Percentiles rank a stretch among this genome's conserved stretches.
phyloP scores from a whole-genome alignment of 2,329 filamentous ascomycete genomes.

The Aspergillus brunneoviolaceus region DNA sequence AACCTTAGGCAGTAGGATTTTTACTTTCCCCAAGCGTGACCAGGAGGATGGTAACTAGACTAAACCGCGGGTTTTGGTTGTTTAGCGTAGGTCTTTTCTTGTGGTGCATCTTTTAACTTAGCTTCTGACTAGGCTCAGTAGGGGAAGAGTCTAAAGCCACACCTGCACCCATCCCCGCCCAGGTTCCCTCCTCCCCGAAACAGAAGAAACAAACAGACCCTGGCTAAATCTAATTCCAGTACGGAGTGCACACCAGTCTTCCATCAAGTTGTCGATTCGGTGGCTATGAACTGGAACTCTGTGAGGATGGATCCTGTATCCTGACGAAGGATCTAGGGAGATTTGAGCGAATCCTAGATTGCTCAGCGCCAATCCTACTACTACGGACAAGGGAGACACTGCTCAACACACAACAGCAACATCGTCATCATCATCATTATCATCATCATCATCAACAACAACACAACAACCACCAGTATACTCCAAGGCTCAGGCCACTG shows the following conservation, averaged over 20 bases:
- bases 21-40: neutral
- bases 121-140: neutral
- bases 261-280: neutral
- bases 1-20: neutral
- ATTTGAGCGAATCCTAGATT: neutral
- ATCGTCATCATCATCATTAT: neutral
- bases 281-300: neutral
- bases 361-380: neutral
- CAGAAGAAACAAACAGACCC: neutral
- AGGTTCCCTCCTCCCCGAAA: no score
- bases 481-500: constrained; percentile 1
- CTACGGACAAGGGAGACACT: neutral
- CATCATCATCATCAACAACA: neutral
- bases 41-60: neutral
- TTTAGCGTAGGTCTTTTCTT: neutral
- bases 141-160: neutral
- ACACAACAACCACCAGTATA: neutral
- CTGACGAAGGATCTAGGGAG: neutral
- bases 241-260: neutral
- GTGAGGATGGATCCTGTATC: neutral
- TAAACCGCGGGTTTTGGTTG: neutral
- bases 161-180: no score
- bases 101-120: neutral
- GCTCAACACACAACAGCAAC: neutral
- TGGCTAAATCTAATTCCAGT: neutral